A percentile compares a stretch with the other conserved stretches of the same genome.
phyloP scores from a whole-genome alignment of 78 protist species.

The Emiliania huxleyi region DNA sequence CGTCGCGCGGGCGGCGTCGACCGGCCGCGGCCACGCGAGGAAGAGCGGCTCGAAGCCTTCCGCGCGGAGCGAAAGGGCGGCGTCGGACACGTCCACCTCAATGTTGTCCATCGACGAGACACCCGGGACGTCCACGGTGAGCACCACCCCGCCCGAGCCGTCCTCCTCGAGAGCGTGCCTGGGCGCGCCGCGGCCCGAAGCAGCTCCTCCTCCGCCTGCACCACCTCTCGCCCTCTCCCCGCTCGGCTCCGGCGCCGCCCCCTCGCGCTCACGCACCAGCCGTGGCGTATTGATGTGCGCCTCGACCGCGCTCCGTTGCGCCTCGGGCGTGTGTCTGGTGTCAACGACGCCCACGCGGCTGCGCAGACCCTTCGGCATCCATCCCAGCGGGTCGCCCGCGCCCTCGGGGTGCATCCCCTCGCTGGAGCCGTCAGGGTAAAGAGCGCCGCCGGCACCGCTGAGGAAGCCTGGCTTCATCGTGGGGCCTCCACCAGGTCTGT shows the following conservation, averaged over 20 bases:
- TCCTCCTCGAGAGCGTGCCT: not conserved
- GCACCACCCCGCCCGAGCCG: not conserved
- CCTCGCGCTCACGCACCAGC: not conserved
- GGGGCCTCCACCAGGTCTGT: not conserved
- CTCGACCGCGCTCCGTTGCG: not conserved
- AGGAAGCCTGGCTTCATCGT: not conserved
- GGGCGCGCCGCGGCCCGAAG: not conserved
- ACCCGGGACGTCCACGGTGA: not conserved
- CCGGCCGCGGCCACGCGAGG: not conserved
- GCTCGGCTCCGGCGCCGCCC: not conserved
- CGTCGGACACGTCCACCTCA: not conserved
- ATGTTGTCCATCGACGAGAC: not conserved
- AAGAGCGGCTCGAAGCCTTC: not conserved
- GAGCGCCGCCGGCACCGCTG: not conserved
- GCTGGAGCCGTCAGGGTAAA: not conserved
- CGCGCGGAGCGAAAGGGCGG: not conserved
- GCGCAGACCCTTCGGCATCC: not conserved
- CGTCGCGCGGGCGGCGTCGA: not conserved
- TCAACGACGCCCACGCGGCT: not conserved
- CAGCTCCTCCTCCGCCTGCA: not conserved
- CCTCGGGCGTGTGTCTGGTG: not conserved
- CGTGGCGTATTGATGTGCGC: not conserved
- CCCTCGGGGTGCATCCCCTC: not conserved
- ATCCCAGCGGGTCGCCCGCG: constrained; percentile 16
- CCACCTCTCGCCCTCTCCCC: not conserved